These are phyloP conservation scores for Berkeleyomyces basicola DNA, from an alignment of 2,329 filamentous ascomycete genomes.

Conservation along the genomic window DNA sequence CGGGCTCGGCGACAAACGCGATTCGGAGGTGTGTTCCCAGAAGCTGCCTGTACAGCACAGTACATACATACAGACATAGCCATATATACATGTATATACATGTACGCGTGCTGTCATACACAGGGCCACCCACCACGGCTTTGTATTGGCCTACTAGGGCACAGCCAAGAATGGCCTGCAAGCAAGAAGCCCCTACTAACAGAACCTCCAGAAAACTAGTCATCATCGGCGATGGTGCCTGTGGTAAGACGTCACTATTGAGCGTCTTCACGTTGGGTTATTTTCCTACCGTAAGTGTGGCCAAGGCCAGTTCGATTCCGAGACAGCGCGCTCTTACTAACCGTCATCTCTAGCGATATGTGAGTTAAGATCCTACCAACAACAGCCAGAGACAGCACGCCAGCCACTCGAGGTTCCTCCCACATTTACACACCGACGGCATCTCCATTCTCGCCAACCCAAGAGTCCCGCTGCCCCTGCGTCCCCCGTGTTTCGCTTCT, in stretches of 20 bases:
- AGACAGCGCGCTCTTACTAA: conserved; percentile 12
- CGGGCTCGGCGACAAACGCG: conserved; percentile 10
- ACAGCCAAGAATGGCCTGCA: not conserved
- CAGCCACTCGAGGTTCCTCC: too few relatives aligned
- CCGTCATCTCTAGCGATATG: conserved; percentile 34
- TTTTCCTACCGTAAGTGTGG: conserved; percentile 72
- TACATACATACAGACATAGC: too few relatives aligned
- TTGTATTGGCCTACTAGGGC: too few relatives aligned
- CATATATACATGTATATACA: too few relatives aligned
- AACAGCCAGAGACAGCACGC: too few relatives aligned
- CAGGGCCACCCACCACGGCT: not conserved
- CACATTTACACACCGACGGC: not conserved
- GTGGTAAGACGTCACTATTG: conserved; percentile 91
- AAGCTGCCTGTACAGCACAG: too few relatives aligned
- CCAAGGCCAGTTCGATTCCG: conserved; percentile 5
- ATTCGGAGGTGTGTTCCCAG: conserved; percentile 8
- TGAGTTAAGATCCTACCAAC: conserved; percentile 22
- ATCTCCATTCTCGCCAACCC: not conserved
- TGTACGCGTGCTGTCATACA: not conserved
- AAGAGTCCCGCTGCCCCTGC: not conserved
- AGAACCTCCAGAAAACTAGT: conserved; percentile 60
- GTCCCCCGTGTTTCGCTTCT: not conserved
- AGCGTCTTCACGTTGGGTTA: conserved; percentile 97
- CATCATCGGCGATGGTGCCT: conserved; percentile 93
- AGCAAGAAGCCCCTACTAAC: not conserved